Percentiles rank a stretch among this genome's conserved stretches.
Conservation (phyloP, 192 early-diverging fungal genomes). For the Backusella australiensis region DNA sequence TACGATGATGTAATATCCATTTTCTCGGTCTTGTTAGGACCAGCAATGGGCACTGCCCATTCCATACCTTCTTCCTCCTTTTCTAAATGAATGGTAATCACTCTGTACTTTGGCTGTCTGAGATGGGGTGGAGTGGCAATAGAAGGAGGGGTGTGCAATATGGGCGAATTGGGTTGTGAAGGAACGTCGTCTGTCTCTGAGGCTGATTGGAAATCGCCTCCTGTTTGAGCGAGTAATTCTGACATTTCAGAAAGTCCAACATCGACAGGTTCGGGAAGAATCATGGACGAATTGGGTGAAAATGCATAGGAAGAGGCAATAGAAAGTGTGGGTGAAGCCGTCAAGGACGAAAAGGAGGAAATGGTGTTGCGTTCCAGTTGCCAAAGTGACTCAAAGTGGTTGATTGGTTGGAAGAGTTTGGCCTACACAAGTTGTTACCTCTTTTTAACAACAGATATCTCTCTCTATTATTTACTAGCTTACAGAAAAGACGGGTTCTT, state of each 20-base stretch:
- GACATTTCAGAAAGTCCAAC: conserved; percentile 21
- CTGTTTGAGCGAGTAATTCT: conserved; percentile 25
- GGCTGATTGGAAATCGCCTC: conserved; percentile 9
- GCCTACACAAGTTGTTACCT: conserved; percentile 1
- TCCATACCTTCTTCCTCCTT: conserved; percentile 27
- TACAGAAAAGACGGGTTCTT: conserved; percentile 37
- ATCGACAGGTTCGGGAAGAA: conserved; percentile 25
- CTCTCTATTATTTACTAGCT: background rate
- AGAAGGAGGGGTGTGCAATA: conserved; percentile 12
- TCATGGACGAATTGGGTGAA: conserved; percentile 34
- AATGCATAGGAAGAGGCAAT: conserved; percentile 38
- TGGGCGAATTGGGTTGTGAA: conserved; percentile 20
- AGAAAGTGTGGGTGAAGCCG: conserved; percentile 37
- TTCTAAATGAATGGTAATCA: conserved; percentile 38
- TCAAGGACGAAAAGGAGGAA: conserved; percentile 35
- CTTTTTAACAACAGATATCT: background rate
- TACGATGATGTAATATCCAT: conserved; percentile 36
- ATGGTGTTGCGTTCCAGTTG: conserved; percentile 33
- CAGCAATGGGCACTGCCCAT: conserved; percentile 33
- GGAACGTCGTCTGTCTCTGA: conserved; percentile 1
- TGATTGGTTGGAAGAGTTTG: conserved; percentile 33
- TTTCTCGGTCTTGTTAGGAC: conserved; percentile 13
- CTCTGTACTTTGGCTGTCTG: conserved; percentile 21
- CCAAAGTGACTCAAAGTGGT: conserved; percentile 37
- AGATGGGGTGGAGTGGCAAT: conserved; percentile 23